Conservation (phyloP, 129 eudicot genomes). For the Tagetes patula region DNA sequence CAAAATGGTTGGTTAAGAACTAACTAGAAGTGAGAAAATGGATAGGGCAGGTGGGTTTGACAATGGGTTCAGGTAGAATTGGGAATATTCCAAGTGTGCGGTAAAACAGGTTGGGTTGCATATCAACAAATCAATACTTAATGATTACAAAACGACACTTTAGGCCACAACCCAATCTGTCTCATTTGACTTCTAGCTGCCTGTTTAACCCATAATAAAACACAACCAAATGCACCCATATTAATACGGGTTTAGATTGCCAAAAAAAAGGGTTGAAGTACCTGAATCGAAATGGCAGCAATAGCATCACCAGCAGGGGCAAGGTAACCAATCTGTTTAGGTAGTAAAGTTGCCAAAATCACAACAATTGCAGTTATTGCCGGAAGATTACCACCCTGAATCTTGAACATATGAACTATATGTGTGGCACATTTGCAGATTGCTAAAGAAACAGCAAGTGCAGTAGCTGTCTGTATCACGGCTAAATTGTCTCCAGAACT, state of each 20-base stretch:
- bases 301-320: conserved; percentile 82
- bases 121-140: too few relatives aligned
- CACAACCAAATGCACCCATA: neutral
- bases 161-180: neutral
- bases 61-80: too few relatives aligned
- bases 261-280: conserved; percentile 9
- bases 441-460: conserved; percentile 69
- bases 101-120: too few relatives aligned
- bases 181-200: neutral
- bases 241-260: neutral
- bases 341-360: conserved; percentile 66
- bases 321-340: conserved; percentile 55
- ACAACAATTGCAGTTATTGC: conserved; percentile 67
- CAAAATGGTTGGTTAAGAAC: neutral
- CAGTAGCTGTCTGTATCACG: conserved; percentile 56
- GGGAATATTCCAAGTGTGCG: too few relatives aligned
- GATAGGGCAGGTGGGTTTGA: neutral
- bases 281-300: conserved; percentile 83
- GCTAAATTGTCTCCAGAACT: conserved; percentile 44
- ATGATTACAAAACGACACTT: neutral
- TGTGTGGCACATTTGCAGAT: conserved; percentile 64
- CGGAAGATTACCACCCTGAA: conserved; percentile 70
- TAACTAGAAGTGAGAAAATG: neutral
- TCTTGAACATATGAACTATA: conserved; percentile 34
- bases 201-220: neutral